phyloP scores from a whole-genome alignment of 768 basidiomycete species.

The Russula abietina region DNA sequence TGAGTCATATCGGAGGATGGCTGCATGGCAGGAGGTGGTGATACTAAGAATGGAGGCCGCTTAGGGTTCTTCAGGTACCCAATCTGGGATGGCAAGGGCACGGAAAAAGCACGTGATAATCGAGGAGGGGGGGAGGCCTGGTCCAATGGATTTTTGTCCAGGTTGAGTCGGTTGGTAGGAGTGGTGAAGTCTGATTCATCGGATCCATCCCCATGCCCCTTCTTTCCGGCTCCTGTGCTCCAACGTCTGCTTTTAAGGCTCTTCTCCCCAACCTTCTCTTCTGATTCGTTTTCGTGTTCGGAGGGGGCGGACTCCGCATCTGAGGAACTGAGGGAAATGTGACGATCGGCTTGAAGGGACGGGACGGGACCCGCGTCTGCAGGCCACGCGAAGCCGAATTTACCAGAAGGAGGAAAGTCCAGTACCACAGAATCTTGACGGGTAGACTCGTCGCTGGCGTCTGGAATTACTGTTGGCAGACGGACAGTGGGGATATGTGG shows the following conservation, averaged over 20 bases:
- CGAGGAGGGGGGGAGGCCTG: conserved; percentile 38
- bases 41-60: conserved; percentile 30
- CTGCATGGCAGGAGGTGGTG: conserved; percentile 25
- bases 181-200: conserved; percentile 30
- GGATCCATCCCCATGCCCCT: conserved; percentile 28
- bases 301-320: conserved; percentile 48
- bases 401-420: conserved; percentile 44
- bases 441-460: conserved; percentile 37
- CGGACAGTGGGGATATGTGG: conserved; percentile 44
- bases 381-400: conserved; percentile 58
- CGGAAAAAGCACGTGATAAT: conserved; percentile 72
- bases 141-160: conserved; percentile 33
- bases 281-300: conserved; percentile 36
- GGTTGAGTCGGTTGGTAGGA: conserved; percentile 31
- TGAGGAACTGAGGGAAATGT: conserved; percentile 39
- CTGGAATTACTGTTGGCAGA: conserved; percentile 39
- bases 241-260: conserved; percentile 6
- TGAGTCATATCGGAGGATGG: conserved; percentile 34
- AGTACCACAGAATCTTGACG: conserved; percentile 42
- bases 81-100: conserved; percentile 77
- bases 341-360: conserved; percentile 37
- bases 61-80: conserved; percentile 67
- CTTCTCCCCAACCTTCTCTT: background rate
- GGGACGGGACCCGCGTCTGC: conserved; percentile 39
- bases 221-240: conserved; percentile 18